Conservation (phyloP, 805 yeast species). For the Candida adriatica region DNA sequence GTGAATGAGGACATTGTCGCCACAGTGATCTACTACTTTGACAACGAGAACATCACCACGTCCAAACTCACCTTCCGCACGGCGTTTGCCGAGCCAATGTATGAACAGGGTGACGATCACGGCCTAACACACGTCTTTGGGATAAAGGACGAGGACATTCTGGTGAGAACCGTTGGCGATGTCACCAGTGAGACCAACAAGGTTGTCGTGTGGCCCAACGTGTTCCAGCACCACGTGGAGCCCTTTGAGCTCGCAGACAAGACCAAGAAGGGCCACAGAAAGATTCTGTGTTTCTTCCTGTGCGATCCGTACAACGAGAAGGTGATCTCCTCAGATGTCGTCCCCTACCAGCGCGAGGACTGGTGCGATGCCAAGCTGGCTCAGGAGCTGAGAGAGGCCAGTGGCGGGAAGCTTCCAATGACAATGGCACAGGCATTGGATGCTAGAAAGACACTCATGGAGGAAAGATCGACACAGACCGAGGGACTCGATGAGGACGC, state of each 20-base stretch:
- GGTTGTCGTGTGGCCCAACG: conserved; percentile 7
- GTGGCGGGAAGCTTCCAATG: conserved; percentile 3
- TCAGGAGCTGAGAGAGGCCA: not conserved
- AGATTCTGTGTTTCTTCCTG: conserved; percentile 7
- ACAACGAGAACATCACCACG: conserved; percentile 4
- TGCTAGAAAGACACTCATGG: conserved; percentile 5
- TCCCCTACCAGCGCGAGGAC: conserved; percentile 1
- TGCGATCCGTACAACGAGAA: conserved; percentile 8
- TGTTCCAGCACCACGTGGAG: conserved; percentile 8
- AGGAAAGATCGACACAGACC: conserved; percentile 3
- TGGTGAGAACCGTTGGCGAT: conserved; percentile 1
- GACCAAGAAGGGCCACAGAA: conserved; percentile 5
- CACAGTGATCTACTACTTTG: conserved; percentile 8
- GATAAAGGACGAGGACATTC: conserved; percentile 1
- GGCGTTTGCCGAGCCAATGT: conserved; percentile 4
- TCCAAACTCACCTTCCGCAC: conserved; percentile 6
- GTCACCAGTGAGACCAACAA: conserved; percentile 5
- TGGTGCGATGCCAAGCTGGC: conserved; percentile 4
- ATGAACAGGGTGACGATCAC: conserved; percentile 5
- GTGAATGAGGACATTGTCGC: conserved; percentile 9
- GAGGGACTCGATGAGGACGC: conserved; percentile 1
- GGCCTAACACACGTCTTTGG: conserved; percentile 4
- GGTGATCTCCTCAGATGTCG: conserved; percentile 1
- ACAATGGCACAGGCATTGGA: conserved; percentile 1
- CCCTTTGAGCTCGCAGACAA: conserved; percentile 6